Evolutionary conservation across 2,329 filamentous ascomycete species (phyloP).

Genomic region (Aspergillus sp.): DNA sequence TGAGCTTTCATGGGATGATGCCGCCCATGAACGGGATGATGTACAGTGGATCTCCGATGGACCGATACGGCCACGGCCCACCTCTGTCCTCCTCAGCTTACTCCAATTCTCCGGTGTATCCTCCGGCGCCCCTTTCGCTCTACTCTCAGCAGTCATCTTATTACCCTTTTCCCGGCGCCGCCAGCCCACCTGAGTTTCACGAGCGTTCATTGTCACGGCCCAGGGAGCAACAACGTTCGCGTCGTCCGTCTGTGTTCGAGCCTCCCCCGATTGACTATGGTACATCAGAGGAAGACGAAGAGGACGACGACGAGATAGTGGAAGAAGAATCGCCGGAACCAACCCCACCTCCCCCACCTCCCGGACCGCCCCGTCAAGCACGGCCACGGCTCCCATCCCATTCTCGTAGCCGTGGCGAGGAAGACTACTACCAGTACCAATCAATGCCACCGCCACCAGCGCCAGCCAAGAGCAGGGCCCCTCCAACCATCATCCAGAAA

Average conservation of each 20-base stretch:
- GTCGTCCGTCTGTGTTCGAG: slow-evolving; percentile 37
- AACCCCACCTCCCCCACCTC: slow-evolving; percentile 23
- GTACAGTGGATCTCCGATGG: slow-evolving; percentile 30
- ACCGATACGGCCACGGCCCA: slow-evolving; percentile 36
- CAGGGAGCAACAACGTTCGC: slow-evolving; percentile 31
- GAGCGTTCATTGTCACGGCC: slow-evolving; percentile 37
- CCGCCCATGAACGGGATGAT: slow-evolving; percentile 29
- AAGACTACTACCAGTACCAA: slow-evolving; percentile 42
- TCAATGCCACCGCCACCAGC: slow-evolving; percentile 42
- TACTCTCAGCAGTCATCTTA: slow-evolving; percentile 30
- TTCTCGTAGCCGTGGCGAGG: slow-evolving; percentile 37
- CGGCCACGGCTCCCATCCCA: slow-evolving; percentile 32
- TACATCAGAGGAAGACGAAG: slow-evolving; percentile 22
- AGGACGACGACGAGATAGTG: slow-evolving; percentile 22
- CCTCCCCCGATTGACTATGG: slow-evolving; percentile 34
- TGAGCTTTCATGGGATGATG: slow-evolving; percentile 38
- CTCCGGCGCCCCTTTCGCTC: slow-evolving; percentile 24
- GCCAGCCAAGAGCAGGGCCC: slow-evolving; percentile 27
- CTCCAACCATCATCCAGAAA: slow-evolving; percentile 38
- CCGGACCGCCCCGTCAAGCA: slow-evolving; percentile 25
- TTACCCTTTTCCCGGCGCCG: slow-evolving; percentile 29
- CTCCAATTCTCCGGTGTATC: slow-evolving; percentile 29
- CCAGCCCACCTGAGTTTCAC: slow-evolving; percentile 28
- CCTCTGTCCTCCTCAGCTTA: slow-evolving; percentile 40
- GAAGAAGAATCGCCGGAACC: slow-evolving; percentile 30